Base-by-base conservation (phyloP, 1,139 yeast species). In the Candida neerlandica region DNA sequence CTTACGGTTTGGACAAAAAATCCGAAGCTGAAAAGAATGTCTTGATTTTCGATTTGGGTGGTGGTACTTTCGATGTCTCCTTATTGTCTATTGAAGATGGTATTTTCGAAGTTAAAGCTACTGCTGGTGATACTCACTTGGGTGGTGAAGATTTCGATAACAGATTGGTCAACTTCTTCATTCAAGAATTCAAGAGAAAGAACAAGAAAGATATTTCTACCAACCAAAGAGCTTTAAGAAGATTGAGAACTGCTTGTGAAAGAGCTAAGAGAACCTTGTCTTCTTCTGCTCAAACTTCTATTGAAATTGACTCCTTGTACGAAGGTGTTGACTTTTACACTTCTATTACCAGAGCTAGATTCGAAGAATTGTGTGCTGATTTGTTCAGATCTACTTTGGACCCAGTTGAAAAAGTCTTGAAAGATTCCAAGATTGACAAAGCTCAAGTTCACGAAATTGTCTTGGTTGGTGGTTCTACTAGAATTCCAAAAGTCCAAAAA, bases 201-300 rank as follows among this genome's bases (percentile, higher is more conserved):
- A 86, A 94, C 74, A 91, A 92, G 82, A 80, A 82, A 77, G 98
- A 92, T 75, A 85, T 92, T 72, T 84, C 96, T 60, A 75, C 77
- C 64, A 95, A 91, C 78, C 87, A 94, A 70, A 87, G 97, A 83
- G 97, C 97, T 71, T 82, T 92, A 71, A 88, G 97, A 81, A 90
- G 97, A 85, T 84, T 92, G 75, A 89, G 97, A 86, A 91, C 97
- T 65, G 97, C 97, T 66, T 92, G 97, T 80, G 98, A 92, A 82
- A 89, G 97, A 80, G 98, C 98, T 62, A 92, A 92, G 95, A 89
- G 98, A 84, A 90, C 97, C 62, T 85, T 92, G 69, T 92, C 97
- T 54, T 90, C 97, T 60, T 92, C 92, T 62, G 89, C 97, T 62
- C 96, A 90, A 78, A 90, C 97, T 65, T 85, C 96, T 58, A 86